phyloP scores from a whole-genome alignment of 2,329 filamentous ascomycete genomes.

The Aspergillus pseudoglaucus region DNA sequence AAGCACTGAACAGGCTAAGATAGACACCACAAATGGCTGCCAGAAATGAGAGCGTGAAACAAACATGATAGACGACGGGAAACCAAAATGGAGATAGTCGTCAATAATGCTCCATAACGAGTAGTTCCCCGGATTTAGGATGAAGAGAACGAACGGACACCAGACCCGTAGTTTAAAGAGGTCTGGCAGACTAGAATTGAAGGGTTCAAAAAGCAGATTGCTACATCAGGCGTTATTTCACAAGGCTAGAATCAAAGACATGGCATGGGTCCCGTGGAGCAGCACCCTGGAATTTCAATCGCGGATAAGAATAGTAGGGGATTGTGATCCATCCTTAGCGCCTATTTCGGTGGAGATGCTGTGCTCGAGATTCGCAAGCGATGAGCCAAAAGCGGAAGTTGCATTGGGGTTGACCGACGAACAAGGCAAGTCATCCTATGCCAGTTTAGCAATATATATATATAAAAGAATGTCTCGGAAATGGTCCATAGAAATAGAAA shows the following conservation, averaged over 20 bases:
- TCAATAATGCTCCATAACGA: not conserved
- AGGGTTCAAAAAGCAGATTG: not conserved
- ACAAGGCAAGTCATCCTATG: not conserved
- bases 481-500: not conserved
- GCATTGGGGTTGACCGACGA: no score
- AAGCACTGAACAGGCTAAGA: constrained; percentile 19
- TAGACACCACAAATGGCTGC: constrained; percentile 20
- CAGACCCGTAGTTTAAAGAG: not conserved
- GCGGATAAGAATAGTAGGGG: no score
- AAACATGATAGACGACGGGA: constrained; percentile 13
- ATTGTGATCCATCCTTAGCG: no score
- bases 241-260: no score
- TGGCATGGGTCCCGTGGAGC: no score
- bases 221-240: no score
- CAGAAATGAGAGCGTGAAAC: constrained; percentile 14
- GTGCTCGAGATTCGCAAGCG: no score
- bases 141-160: not conserved
- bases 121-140: not conserved
- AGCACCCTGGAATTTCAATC: no score
- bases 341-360: no score
- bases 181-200: not conserved
- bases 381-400: no score
- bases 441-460: no score
- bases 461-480: not conserved
- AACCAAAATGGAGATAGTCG: not conserved